A percentile compares a stretch with the other conserved stretches of the same genome.
phyloP scores from a whole-genome alignment of 352 stramenopile genomes.

The Paralagenidium karlingii region DNA sequence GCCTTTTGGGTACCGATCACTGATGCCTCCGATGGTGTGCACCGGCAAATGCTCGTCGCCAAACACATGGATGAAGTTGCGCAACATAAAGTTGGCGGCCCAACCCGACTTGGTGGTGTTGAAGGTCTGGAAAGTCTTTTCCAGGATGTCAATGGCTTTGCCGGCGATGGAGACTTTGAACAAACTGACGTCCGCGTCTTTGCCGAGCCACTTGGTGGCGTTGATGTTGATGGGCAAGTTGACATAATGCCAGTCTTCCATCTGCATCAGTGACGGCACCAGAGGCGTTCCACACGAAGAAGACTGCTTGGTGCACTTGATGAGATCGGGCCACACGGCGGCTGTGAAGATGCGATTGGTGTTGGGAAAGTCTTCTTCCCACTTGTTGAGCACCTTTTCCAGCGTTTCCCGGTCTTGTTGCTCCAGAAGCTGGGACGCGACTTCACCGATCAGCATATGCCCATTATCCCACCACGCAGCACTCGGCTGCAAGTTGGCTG shows the following conservation, averaged over 20 bases:
- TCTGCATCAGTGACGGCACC: slow-evolving; percentile 26
- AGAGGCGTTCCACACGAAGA: slow-evolving; percentile 5
- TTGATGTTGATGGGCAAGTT: slow-evolving; percentile 43
- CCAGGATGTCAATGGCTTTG: slow-evolving; percentile 23
- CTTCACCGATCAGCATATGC: slow-evolving; percentile 18
- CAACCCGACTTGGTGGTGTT: slow-evolving; percentile 51
- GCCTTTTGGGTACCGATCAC: slow-evolving; percentile 22
- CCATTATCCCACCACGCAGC: slow-evolving; percentile 18
- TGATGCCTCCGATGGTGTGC: slow-evolving; percentile 35
- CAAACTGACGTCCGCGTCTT: slow-evolving; percentile 24
- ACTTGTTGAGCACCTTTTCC: slow-evolving; percentile 10
- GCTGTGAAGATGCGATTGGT: slow-evolving; percentile 13
- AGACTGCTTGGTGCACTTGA: slow-evolving; percentile 16
- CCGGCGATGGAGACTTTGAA: slow-evolving; percentile 40
- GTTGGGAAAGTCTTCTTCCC: slow-evolving; percentile 15
- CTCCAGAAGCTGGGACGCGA: slow-evolving; percentile 15
- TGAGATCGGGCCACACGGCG: slow-evolving; percentile 18
- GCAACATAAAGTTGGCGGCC: slow-evolving; percentile 40
- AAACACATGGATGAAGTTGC: slow-evolving; percentile 63
- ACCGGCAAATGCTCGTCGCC: slow-evolving; percentile 47
- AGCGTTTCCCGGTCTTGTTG: slow-evolving; percentile 11
- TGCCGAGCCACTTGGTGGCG: slow-evolving; percentile 19
- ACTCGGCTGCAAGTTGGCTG: slow-evolving; percentile 1
- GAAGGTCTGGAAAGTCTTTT: slow-evolving; percentile 30
- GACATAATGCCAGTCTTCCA: slow-evolving; percentile 61